These are phyloP conservation scores for Ustilago hordei DNA, from an alignment of 1,284 basidiomycete species.

Conservation along the genomic window DNA sequence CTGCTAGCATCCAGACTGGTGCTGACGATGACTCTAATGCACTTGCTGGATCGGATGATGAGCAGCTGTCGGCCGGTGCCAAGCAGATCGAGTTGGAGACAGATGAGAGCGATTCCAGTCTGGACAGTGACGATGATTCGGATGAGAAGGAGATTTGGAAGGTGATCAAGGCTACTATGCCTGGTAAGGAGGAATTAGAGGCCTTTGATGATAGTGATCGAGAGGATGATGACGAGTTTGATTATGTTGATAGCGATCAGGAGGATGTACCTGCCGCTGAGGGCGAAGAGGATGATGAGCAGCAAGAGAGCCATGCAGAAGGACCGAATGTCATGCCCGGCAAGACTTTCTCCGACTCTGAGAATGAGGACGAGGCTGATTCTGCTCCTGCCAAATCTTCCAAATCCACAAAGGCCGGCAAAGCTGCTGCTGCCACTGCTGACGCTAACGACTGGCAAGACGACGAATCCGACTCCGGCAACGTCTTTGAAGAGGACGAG, in stretches of 20 bases:
- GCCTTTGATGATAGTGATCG: conserved; percentile 49
- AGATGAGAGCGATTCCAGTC: conserved; percentile 25
- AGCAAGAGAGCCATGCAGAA: conserved; percentile 20
- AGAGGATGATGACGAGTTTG: conserved; percentile 44
- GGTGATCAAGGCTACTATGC: conserved; percentile 71
- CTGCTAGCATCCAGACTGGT: conserved; percentile 25
- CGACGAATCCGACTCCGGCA: conserved; percentile 49
- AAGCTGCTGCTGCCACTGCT: background rate
- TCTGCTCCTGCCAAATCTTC: background rate
- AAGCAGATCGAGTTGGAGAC: conserved; percentile 39
- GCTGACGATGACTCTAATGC: conserved; percentile 60
- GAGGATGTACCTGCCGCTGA: conserved; percentile 36
- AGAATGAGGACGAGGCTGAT: conserved; percentile 16
- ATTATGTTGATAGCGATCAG: conserved; percentile 52
- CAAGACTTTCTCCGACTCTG: conserved; percentile 51
- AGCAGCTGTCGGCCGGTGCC: conserved; percentile 73
- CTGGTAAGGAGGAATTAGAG: conserved; percentile 75
- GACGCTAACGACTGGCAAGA: conserved; percentile 36
- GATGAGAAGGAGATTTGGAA: conserved; percentile 71
- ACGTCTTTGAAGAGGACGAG: conserved; percentile 65
- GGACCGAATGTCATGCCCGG: conserved; percentile 40
- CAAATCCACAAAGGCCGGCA: background rate
- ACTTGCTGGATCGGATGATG: conserved; percentile 72
- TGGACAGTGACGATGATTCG: conserved; percentile 55
- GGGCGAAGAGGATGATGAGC: conserved; percentile 58